Evolutionary conservation across 169 alveolate species (phyloP).

Genomic region (Cryptosporidium sp.): DNA sequence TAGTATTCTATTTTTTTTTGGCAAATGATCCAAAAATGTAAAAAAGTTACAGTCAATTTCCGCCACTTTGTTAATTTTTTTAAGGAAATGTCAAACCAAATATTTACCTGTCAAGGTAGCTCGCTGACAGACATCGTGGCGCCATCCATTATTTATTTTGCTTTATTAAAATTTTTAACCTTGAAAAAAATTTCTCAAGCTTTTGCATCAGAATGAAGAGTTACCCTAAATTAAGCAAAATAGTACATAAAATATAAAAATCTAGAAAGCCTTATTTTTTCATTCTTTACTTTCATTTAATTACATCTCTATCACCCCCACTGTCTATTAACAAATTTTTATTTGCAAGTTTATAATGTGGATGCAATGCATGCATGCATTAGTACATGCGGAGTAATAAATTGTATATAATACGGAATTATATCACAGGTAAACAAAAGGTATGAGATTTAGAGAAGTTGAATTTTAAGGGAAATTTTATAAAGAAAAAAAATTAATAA

Average conservation of each 20-base stretch:
- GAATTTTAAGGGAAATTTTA: not conserved
- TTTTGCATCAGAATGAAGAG: not conserved
- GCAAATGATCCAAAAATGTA: not conserved
- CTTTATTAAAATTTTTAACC: too few species aligned
- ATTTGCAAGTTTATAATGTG: conserved; percentile 5
- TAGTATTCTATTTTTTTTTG: not conserved
- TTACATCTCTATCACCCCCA: not conserved
- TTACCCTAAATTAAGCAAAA: not conserved
- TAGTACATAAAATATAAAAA: too few species aligned
- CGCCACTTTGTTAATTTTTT: not conserved
- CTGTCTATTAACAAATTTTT: not conserved
- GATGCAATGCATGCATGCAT: conserved; percentile 27
- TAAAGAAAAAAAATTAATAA: too few species aligned
- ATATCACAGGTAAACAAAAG: not conserved
- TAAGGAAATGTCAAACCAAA: not conserved
- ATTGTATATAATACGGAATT: not conserved
- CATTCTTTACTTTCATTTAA: not conserved
- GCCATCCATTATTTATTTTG: not conserved
- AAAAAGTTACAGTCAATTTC: not conserved
- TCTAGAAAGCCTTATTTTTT: not conserved
- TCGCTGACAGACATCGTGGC: not conserved
- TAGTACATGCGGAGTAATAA: not conserved
- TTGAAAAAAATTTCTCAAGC: too few species aligned
- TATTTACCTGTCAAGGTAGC: not conserved
- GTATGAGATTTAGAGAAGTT: not conserved